Evolutionary conservation across 805 yeast species (phyloP).

Genomic region (Lachancea thermotolerans): DNA sequence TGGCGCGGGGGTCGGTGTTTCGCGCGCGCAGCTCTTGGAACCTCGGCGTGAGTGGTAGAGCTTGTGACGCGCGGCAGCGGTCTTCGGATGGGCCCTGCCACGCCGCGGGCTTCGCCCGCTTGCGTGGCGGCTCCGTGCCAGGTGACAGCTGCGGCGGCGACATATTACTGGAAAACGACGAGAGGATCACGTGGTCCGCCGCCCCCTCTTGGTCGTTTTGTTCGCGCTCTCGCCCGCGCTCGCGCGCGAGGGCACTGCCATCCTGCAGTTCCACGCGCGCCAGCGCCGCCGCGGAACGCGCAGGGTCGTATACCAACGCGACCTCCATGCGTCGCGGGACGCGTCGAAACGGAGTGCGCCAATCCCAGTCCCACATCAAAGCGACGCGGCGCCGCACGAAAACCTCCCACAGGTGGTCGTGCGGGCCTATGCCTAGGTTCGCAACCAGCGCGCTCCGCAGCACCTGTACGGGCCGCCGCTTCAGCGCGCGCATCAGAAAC

Average conservation of each 20-base stretch:
- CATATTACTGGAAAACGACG: too few species aligned
- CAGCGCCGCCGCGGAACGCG: too few species aligned
- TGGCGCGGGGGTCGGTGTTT: background rate
- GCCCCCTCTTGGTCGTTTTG: too few species aligned
- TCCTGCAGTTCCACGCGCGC: too few species aligned
- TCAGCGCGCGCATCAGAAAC: constrained; percentile 5
- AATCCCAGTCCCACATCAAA: constrained; percentile 26
- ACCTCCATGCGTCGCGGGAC: constrained; percentile 1
- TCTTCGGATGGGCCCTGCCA: background rate
- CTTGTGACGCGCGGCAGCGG: background rate
- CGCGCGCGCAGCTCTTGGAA: background rate
- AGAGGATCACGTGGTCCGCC: too few species aligned
- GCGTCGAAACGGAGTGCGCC: background rate
- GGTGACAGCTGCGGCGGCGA: too few species aligned
- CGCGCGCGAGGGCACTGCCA: too few species aligned
- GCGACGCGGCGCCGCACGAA: constrained; percentile 25
- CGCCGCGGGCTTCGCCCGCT: background rate
- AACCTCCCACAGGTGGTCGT: constrained; percentile 28
- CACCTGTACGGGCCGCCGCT: constrained; percentile 23
- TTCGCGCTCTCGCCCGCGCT: too few species aligned
- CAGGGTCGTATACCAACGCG: constrained; percentile 4
- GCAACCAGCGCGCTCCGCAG: constrained; percentile 28
- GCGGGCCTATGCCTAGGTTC: constrained; percentile 25
- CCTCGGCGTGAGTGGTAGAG: constrained; percentile 1
- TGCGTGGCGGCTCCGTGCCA: too few species aligned